Base-by-base conservation (phyloP, 495 filamentous ascomycete genomes). In the Neurospora sp. region DNA sequence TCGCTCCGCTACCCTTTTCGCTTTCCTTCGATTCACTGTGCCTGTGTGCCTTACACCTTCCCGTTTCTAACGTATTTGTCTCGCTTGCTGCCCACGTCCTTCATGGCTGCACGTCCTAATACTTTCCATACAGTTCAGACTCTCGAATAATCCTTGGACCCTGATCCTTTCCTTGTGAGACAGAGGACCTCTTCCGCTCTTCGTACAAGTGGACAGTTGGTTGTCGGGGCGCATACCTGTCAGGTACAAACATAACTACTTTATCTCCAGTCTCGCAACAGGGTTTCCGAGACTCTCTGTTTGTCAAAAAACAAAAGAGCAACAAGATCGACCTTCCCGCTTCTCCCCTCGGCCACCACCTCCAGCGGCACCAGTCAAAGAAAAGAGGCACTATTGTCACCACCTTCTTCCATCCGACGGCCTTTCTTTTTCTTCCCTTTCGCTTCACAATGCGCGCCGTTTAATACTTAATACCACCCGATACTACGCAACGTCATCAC, bases 391-490 rank as follows among this genome's bases (percentile, higher is more conserved):
- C 35, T 23, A 6, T 69, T 48, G 18, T 66, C 54, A 62, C 54
- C 27, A 62, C 23, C 27, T 62, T 35, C 54, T 62, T 18, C 27
- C 23, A 62, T 62, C 54, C 54, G 54, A 18, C 54, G 27, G 27
- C 46, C 39, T 69, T 71, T 71, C 54, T 14, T 73, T 20, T 41
- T 59, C 40, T 41, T 5, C 39, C 4, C 4, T 23, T 12, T 69
- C 37, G 46, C 35, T 74, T 74, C 76, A 74, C 69, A 71, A 77
- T 77, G 76, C 74, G 70, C 18, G 27, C 39, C 38, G 54, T 73
- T 74, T 75, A 75, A 77, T 78, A 70, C 72, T 73, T 71, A 75
- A 74, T 74, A 62, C 73, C 10, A 71, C 27, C 44, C 72, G 37
- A 35, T 69, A 44, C 40, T 35, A 39, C 54, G 37, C 69, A 20